phyloP scores from a whole-genome alignment of 805 yeast genomes.

The Schizosaccharomyces cryophilus region DNA sequence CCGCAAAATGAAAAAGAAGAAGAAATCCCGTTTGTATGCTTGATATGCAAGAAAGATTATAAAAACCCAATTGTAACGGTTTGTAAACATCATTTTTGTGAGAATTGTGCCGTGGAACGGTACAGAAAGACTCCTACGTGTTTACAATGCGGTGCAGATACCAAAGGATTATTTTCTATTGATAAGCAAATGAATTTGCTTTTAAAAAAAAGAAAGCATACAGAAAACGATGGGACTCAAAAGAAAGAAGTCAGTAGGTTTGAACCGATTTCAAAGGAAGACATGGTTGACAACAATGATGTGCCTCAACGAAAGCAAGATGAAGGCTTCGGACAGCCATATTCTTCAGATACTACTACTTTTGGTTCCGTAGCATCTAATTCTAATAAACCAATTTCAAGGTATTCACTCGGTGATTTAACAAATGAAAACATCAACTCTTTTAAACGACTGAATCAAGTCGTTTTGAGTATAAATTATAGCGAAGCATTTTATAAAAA shows the following conservation, averaged over 20 bases:
- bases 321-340: background rate
- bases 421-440: constrained; percentile 24
- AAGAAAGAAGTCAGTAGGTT: background rate
- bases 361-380: background rate
- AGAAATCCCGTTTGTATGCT: constrained; percentile 34
- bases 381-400: background rate
- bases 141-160: constrained; percentile 32
- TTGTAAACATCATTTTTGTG: constrained; percentile 45
- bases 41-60: constrained; percentile 32
- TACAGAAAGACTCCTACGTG: constrained; percentile 25
- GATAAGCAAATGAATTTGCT: constrained; percentile 19
- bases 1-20: constrained; percentile 7
- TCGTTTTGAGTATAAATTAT: constrained; percentile 27
- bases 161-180: constrained; percentile 34
- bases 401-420: background rate
- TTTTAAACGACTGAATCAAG: constrained; percentile 30
- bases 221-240: background rate
- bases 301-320: background rate
- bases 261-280: background rate
- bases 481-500: constrained; percentile 28
- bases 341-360: background rate
- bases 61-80: constrained; percentile 29
- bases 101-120: constrained; percentile 28
- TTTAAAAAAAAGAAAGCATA: background rate
- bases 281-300: background rate